Conservation (phyloP, 2,329 filamentous ascomycete species). For the Zasmidium angulare region DNA sequence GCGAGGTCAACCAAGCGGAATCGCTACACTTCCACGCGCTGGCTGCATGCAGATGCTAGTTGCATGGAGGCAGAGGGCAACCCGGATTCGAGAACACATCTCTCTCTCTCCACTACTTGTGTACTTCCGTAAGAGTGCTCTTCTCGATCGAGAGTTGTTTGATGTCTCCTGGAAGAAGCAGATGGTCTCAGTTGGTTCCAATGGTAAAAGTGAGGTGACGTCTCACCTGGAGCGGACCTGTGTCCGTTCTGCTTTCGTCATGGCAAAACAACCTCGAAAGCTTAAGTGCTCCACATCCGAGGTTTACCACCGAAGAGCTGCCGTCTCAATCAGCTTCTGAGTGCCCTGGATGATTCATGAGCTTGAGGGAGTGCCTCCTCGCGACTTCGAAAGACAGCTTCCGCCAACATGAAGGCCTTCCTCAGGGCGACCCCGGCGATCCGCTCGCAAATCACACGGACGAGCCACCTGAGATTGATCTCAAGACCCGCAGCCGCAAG, state of each 20-base stretch:
- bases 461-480: constrained; percentile 22
- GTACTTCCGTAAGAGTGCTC: not conserved
- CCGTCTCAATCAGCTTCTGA: not conserved
- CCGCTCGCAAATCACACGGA: constrained; percentile 24
- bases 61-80: not conserved
- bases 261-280: not conserved
- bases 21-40: not conserved
- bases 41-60: not conserved
- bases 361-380: not conserved
- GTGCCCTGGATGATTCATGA: not conserved
- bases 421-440: constrained; percentile 20
- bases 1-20: not conserved
- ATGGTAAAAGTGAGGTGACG: no score
- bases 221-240: no score
- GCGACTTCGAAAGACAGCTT: not conserved
- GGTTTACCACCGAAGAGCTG: not conserved
- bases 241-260: not conserved
- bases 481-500: constrained; percentile 16
- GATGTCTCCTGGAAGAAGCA: no score
- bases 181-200: no score
- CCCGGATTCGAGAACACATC: not conserved
- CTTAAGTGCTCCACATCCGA: not conserved
- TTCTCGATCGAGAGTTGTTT: no score
- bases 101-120: not conserved
- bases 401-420: constrained; percentile 25